Conservation (phyloP, 768 basidiomycete genomes). For the Tulasnella sp. region DNA sequence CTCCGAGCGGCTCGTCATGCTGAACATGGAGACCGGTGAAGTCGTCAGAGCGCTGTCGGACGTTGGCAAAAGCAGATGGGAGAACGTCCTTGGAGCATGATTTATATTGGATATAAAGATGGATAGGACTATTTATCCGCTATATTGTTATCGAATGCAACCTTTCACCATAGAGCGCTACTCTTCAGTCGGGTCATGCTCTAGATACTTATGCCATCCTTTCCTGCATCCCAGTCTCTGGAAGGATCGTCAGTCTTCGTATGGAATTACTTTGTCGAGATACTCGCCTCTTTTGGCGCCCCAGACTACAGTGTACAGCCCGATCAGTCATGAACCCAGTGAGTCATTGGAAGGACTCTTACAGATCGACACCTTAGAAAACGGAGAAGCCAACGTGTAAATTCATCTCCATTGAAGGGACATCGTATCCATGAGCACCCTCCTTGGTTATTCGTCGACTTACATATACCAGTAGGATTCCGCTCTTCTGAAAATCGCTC, state of each 20-base stretch:
- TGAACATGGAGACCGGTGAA: conserved; percentile 77
- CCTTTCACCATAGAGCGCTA: background rate
- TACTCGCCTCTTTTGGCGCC: background rate
- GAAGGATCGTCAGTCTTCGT: background rate
- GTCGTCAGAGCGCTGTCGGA: conserved; percentile 79
- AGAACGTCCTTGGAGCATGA: conserved; percentile 24
- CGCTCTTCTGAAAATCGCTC: no score
- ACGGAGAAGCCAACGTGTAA: background rate
- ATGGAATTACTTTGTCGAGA: background rate
- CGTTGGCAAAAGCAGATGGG: conserved; percentile 40
- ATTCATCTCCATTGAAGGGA: background rate
- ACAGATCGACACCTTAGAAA: background rate
- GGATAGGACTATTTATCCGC: background rate
- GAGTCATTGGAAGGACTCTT: background rate
- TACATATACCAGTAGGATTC: no score
- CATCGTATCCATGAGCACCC: background rate
- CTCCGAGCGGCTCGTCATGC: conserved; percentile 56
- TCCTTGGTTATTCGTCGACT: no score
- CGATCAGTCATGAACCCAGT: background rate
- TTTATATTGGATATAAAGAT: background rate
- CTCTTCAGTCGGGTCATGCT: background rate
- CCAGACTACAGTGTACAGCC: background rate
- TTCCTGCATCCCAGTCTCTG: background rate
- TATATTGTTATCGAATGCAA: background rate
- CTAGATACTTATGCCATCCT: background rate